Base-by-base conservation (phyloP, 768 basidiomycete genomes). In the Cystofilobasidium macerans region DNA sequence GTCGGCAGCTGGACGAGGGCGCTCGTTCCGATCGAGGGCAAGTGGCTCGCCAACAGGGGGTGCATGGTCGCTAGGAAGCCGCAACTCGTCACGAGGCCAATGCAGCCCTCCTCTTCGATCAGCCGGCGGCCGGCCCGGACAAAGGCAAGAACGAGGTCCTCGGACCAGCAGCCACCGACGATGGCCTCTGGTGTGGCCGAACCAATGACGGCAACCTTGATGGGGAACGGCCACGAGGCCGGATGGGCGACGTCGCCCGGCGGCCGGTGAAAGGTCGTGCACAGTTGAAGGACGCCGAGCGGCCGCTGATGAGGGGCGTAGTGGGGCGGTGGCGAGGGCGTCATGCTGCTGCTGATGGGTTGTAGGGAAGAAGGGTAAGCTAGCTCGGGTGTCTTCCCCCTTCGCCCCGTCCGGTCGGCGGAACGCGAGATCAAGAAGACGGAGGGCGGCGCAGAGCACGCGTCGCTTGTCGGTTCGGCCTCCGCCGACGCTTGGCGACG, bases 61-160 rank as follows among this genome's bases (percentile, higher is more conserved):
- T 72, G 71, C 71, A 72, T 72, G 47, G 70, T 71, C 6, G 71
- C 71, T n/a, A 72, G 70, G 33, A 3, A 72, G n/a, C 70, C 71
- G 47, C 70, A 72, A 33, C 58, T 61, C 16, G 71, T 72, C 7
- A 72, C 70, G 26, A 72, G 68, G 1, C 69, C 71, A 3, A 72
- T 70, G 38, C 64, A 65, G 14, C 60, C 60, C 24, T 72, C 71
- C 59, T 71, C 69, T 45, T 70, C 69, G 13, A 71, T 69, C 57
- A 72, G 35, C 53, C 62, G 56, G 42, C 69, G 47, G 0, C 70
- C 71, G 58, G 70, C 71, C 22, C 69, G 57, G 20, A 71, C 71
- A 32, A 72, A 72, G 11, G 67, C 69, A 42, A 70, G 54, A 3
- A 72, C 71, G 18, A 71, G 62, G 20, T 70, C 70, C 24, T 61